A percentile compares a stretch with the other conserved stretches of the same genome.
Evolutionary conservation across 2,329 filamentous ascomycete genomes (phyloP).

Genomic region (Saccharata proteae): DNA sequence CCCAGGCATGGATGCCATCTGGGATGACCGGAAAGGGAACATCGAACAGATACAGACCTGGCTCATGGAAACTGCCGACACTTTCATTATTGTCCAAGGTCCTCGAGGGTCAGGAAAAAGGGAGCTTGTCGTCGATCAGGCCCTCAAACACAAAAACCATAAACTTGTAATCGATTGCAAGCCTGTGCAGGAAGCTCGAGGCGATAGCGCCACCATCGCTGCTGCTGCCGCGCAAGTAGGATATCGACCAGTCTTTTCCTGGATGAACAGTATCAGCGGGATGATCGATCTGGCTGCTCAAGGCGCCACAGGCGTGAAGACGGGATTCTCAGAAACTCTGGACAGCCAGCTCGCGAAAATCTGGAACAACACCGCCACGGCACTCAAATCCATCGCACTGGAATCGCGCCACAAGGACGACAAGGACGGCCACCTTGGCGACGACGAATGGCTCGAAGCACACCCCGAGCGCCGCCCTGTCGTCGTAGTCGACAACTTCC

Average conservation of each 20-base stretch:
- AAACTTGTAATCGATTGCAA: slow-evolving; percentile 88
- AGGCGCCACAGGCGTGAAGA: slow-evolving; percentile 86
- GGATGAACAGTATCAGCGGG: slow-evolving; percentile 90
- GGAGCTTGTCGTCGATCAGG: slow-evolving; percentile 76
- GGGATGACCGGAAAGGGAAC: slow-evolving; percentile 72
- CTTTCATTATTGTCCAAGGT: slow-evolving; percentile 87
- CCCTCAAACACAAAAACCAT: slow-evolving; percentile 61
- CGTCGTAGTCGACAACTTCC: slow-evolving; percentile 83
- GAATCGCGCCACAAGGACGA: slow-evolving; percentile 58
- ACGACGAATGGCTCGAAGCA: slow-evolving; percentile 81
- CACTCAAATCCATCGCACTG: slow-evolving; percentile 66
- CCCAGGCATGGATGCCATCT: slow-evolving; percentile 65
- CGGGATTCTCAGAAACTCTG: slow-evolving; percentile 84
- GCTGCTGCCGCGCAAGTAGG: slow-evolving; percentile 73
- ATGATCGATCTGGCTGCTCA: slow-evolving; percentile 87
- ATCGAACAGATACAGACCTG: slow-evolving; percentile 75
- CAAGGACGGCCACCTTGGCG: slow-evolving; percentile 57
- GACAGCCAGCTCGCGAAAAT: slow-evolving; percentile 86
- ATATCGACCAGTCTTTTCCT: slow-evolving; percentile 87
- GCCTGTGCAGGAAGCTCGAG: slow-evolving; percentile 77
- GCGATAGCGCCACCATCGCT: slow-evolving; percentile 74
- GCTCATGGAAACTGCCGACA: slow-evolving; percentile 79
- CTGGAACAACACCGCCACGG: slow-evolving; percentile 67
- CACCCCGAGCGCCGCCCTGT: slow-evolving; percentile 76
- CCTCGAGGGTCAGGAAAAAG: slow-evolving; percentile 84